Evolutionary conservation across 139 green algal species (phyloP), one percentile per base, ranked within the genome.

Genomic region (Asterochloris erici): DNA sequence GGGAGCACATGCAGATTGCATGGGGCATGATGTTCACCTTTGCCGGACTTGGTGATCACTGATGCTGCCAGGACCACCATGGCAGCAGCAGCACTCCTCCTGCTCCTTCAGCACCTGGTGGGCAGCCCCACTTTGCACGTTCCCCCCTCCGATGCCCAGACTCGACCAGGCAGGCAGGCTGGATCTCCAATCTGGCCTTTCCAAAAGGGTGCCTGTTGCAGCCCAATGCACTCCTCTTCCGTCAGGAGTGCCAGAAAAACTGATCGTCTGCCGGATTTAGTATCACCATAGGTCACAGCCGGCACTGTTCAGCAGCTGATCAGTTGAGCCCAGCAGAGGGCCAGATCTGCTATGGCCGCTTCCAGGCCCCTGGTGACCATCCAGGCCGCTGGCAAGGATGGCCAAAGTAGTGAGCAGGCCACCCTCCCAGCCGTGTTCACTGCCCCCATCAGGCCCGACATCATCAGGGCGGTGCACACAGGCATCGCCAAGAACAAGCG

Each of bases 401-500:
- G 93, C 79, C 86, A 91, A 63, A 86, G 87, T 73, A 88, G 81
- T 28, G 90, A 89, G 69, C 92, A 97, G 92, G 89, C 91, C 21
- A 84, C 89, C 29, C 92, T 99, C 80, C 96, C 96, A 61, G 92
- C 91, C 26, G 95, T 98, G 47, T 98, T 99, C 87, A 87, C 88
- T 73, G 91, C 96, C 4, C 95, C 96, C 64, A 96, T 98, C 86
- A 89, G 95, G 70, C 94, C 94, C 17, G 96, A 99, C 85, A 93
- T 99, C 68, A 95, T 99, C 78, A 88, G 90, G 28, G 64, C 78
- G 78, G 91, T 98, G 70, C 96, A 99, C 94, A 98, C 95, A 66
- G 91, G 95, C 86, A 91, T 99, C 89, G 89, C 89, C 79, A 99
- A 99, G 93, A 99, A 99, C 95, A 86, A 93, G 75, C 91, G 96